These are phyloP conservation scores for Lactarius vividus DNA, from an alignment of 768 basidiomycete species.

Conservation along the genomic window DNA sequence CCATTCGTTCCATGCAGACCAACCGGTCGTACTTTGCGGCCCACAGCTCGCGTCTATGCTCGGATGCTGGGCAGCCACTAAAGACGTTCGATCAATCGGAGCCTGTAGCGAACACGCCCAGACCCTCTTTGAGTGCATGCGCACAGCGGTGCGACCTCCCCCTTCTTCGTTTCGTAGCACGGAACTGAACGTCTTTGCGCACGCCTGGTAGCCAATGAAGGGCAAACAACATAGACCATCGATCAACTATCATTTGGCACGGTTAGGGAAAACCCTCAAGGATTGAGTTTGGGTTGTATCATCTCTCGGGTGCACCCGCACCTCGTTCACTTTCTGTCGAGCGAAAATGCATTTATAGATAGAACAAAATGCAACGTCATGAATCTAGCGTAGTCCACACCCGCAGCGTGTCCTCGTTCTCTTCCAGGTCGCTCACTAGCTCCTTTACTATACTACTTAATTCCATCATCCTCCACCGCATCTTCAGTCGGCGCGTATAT, in stretches of 20 bases:
- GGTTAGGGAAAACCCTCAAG: slow-evolving; percentile 72
- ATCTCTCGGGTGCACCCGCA: background rate
- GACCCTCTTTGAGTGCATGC: slow-evolving; percentile 76
- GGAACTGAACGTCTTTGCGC: slow-evolving; percentile 15
- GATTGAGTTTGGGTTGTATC: background rate
- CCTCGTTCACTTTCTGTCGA: background rate
- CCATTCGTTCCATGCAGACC: slow-evolving; percentile 43
- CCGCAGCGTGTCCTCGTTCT: slow-evolving; percentile 25
- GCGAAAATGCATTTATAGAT: background rate
- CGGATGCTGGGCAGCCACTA: slow-evolving; percentile 78
- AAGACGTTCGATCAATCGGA: slow-evolving; percentile 54
- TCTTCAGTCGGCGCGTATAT: slow-evolving; percentile 28
- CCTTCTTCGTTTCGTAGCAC: slow-evolving; percentile 4
- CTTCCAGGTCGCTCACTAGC: slow-evolving; percentile 25
- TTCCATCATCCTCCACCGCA: slow-evolving; percentile 28
- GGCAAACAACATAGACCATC: slow-evolving; percentile 68
- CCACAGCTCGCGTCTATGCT: slow-evolving; percentile 75
- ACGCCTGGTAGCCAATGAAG: slow-evolving; percentile 52
- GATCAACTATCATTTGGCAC: slow-evolving; percentile 88
- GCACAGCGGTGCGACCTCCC: slow-evolving; percentile 64
- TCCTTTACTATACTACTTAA: slow-evolving; percentile 11
- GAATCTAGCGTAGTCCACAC: slow-evolving; percentile 28
- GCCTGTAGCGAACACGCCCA: slow-evolving; percentile 60
- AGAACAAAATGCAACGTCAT: slow-evolving; percentile 9
- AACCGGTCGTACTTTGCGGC: slow-evolving; percentile 52